phyloP scores from a whole-genome alignment of 1,284 basidiomycete genomes.

The Schizophyllum amplum region DNA sequence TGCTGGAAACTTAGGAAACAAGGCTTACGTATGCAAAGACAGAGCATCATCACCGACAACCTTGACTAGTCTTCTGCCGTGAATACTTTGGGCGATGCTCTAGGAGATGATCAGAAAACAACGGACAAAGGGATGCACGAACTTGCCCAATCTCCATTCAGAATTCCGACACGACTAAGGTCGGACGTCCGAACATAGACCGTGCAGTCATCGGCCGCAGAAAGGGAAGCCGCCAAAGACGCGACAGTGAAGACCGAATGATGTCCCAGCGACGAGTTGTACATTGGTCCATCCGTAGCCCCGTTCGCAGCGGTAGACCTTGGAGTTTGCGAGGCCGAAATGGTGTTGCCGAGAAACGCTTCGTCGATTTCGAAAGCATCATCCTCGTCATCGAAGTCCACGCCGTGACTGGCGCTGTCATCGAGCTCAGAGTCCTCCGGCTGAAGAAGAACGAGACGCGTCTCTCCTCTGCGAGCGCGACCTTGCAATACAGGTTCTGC shows the following conservation, averaged over 20 bases:
- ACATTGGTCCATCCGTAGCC: constrained; percentile 10
- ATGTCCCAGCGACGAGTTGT: background rate
- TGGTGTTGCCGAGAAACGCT: constrained; percentile 54
- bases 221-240: constrained; percentile 25
- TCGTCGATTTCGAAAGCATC: constrained; percentile 63
- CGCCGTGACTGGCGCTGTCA: constrained; percentile 2
- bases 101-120: constrained; percentile 14
- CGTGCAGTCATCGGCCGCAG: constrained; percentile 37
- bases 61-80: background rate
- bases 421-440: background rate
- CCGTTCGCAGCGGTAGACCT: constrained; percentile 8
- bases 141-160: constrained; percentile 86
- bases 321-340: constrained; percentile 19
- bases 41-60: background rate
- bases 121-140: background rate
- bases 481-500: constrained; percentile 73
- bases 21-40: background rate
- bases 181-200: constrained; percentile 55
- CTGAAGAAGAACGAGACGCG: constrained; percentile 45
- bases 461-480: constrained; percentile 37
- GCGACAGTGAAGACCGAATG: constrained; percentile 17
- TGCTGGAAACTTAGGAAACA: background rate
- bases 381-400: constrained; percentile 20
- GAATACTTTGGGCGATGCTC: constrained; percentile 25
- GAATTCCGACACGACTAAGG: constrained; percentile 65